Evolutionary conservation across 176 grass and related monocot genomes (phyloP), one percentile per base, ranked within the genome.

Genomic region (Bothriochloa decipiens): DNA sequence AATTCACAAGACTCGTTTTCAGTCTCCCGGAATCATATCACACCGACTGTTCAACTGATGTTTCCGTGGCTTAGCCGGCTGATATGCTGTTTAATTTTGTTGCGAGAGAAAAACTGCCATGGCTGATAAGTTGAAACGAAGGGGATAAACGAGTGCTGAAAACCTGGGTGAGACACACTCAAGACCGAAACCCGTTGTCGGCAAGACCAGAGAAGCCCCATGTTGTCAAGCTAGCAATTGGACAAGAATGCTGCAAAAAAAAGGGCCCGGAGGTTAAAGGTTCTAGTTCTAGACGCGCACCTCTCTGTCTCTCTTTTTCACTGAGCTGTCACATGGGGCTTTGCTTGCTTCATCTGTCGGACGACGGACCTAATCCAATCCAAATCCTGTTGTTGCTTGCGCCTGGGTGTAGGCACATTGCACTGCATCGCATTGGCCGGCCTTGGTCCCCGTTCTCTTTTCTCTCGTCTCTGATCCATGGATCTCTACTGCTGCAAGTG

Each of bases 321-420:
- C 75, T 64, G 81, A 57, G 58, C 60, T 46, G 60, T 63, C 89
- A 80, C 89, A 90, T 87, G 89, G 71, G 80, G 82, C 86, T 85
- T 82, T 77, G 58, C 58, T 62, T 26, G 58, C 58, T 82, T 52
- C 61, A 78, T 42, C 77, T 52, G 50, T 73, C 61, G 27, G 35
- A 58, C 67, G 58, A 58, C 67, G 58, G 68, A 79, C 74, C 86
- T 74, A 58, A 78, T 20, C 81, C 60, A 45, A 49, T 49, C 46
- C 43, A 57, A 57, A 68, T 25, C 84, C 67, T 36, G 67, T 55
- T 86, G 53, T 94, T 89, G 87, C 92, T 91, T 94, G 68, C 3
- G 70, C 37, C 32, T 29, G 84, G 74, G 92, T 75, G 87, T 62
- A 94, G 84, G 89, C 84, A 94, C 79, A 91, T 89, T 1, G 57